These are phyloP conservation scores for Metschnikowia reukaufii DNA, from an alignment of 805 yeast species.

Conservation along the genomic window DNA sequence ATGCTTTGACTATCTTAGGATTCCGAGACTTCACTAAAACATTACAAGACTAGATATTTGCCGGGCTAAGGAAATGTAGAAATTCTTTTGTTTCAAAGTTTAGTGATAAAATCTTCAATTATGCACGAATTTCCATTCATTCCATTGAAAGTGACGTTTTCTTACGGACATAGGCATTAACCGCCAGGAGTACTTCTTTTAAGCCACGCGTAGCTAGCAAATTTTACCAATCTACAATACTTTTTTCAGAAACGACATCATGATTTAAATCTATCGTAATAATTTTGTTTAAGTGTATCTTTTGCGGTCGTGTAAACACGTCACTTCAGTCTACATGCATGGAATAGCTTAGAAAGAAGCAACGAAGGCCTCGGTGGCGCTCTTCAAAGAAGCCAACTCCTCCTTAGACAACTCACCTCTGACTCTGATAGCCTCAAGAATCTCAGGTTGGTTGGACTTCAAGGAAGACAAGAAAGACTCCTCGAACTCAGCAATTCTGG, in stretches of 20 bases:
- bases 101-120: no score
- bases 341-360: constrained; percentile 65
- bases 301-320: constrained; percentile 17
- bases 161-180: no score
- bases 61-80: no score
- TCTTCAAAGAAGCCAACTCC: constrained; percentile 79
- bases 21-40: no score
- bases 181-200: no score
- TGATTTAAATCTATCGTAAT: constrained; percentile 20
- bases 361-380: constrained; percentile 89
- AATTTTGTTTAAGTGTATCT: constrained; percentile 21
- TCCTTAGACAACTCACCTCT: constrained; percentile 92
- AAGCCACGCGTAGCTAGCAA: no score
- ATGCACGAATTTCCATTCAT: no score
- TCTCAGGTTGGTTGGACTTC: constrained; percentile 83
- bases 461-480: constrained; percentile 87
- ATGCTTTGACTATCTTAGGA: no score
- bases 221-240: neutral
- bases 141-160: no score
- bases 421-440: constrained; percentile 79
- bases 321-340: constrained; percentile 21
- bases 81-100: no score
- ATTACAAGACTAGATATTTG: no score
- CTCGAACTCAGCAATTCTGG: constrained; percentile 90
- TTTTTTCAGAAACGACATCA: constrained; percentile 7